These are phyloP conservation scores for Globisporangium yorkense DNA, from an alignment of 352 stramenopile genomes.

Conservation along the genomic window DNA sequence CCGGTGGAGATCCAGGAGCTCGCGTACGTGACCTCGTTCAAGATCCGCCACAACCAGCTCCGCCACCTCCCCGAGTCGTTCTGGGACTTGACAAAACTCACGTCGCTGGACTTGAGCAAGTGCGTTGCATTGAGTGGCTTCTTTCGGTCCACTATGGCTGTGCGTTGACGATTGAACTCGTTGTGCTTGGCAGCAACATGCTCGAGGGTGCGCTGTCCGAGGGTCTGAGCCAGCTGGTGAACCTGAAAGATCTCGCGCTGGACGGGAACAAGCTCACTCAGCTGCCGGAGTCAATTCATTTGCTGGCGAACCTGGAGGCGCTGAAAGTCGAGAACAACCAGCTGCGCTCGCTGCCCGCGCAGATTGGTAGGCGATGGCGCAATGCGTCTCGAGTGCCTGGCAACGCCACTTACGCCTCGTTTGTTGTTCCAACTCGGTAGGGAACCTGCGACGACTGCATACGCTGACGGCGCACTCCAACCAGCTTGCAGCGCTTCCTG, in stretches of 20 bases:
- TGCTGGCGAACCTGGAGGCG: constrained; percentile 43
- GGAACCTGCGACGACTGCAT: constrained; percentile 37
- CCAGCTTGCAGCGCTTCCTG: constrained; percentile 43
- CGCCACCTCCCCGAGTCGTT: constrained; percentile 38
- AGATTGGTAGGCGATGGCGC: constrained; percentile 30
- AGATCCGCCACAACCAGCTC: constrained; percentile 72
- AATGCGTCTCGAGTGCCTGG: not conserved
- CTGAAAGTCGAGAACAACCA: constrained; percentile 64
- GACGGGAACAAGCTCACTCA: constrained; percentile 60
- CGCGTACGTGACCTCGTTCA: constrained; percentile 48
- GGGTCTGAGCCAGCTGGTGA: constrained; percentile 38
- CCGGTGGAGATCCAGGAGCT: constrained; percentile 42
- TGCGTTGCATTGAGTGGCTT: constrained; percentile 18
- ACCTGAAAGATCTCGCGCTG: constrained; percentile 54
- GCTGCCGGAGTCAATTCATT: constrained; percentile 44
- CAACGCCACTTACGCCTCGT: not conserved
- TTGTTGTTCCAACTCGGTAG: constrained; percentile 1
- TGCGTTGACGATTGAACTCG: not conserved
- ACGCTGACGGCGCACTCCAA: constrained; percentile 62
- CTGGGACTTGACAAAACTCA: constrained; percentile 52
- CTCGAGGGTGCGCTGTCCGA: constrained; percentile 45
- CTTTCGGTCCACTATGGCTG: no score
- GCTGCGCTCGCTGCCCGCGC: constrained; percentile 31
- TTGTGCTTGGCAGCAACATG: constrained; percentile 38
- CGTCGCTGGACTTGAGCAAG: constrained; percentile 76